Base-by-base conservation (phyloP, 2,329 filamentous ascomycete species). In the Aspergillus clavatus region DNA sequence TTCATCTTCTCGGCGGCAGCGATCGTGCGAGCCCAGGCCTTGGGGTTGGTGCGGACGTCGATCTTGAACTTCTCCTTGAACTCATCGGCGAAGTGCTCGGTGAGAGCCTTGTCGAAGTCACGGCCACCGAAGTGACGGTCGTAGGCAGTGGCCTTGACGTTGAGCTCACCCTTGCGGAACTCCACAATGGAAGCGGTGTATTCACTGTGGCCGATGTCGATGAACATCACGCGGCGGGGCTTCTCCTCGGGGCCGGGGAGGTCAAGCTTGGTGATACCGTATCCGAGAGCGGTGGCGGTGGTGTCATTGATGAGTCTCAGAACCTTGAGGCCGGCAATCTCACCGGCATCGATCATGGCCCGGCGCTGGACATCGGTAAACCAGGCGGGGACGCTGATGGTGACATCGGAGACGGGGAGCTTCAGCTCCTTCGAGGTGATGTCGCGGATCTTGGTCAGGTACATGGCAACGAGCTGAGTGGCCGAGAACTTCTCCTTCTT, bases 31-130 rank as follows among this genome's bases (percentile, higher is more conserved):
- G 90, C 83, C 70, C 85, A 81, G 47, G 91, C 93, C 76, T 95
- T 95, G 56, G 84, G 81, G 75, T 97, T 93, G 57, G 82, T 83
- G 71, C 83, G 82, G 74, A 98, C 91, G 68, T 97, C 90, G 59
- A 97, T 87, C 80, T 95, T 95, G 82, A 88, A 95, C 73, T 95
- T 96, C 72, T 89, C 87, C 76, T 93, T 88, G 80, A 97, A 98
- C 72, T 97, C 90, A 64, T 87, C 84, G 61, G 86, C 87, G 65
- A 98, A 89, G 75, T 97, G 91, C 67, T 97, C 89, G 47, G 95
- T 86, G 42, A 98, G 75, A 52, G 89, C 89, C 74, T 89, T 86
- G 79, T 98, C 94, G 67, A 98, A 95, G 76, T 97, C 87, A 63
- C 93, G 88, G 56, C 93, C 93, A 78, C 93, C 93, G 57, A 97